Percentiles rank a stretch among this genome's conserved stretches.
phyloP scores from a whole-genome alignment of 2,329 filamentous ascomycete genomes.

The Pochonia chlamydosporia region DNA sequence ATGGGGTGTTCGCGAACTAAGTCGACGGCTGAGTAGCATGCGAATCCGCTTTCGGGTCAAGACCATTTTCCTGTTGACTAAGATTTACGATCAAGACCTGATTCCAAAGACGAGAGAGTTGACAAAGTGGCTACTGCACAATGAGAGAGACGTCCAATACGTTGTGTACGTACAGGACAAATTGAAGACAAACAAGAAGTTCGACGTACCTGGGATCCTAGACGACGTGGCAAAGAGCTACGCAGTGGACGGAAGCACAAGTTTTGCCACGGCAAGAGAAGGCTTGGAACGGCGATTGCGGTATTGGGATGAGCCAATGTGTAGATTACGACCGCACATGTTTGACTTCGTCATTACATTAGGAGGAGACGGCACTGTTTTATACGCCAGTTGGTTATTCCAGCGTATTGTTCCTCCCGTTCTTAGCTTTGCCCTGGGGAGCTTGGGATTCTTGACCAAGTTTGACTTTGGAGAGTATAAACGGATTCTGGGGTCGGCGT shows the following conservation, averaged over 20 bases:
- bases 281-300: slow-evolving; percentile 51
- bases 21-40: slow-evolving; percentile 77
- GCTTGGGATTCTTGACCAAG: slow-evolving; percentile 90
- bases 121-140: slow-evolving; percentile 72
- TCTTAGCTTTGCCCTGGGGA: slow-evolving; percentile 84
- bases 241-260: slow-evolving; percentile 26
- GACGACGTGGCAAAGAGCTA: slow-evolving; percentile 49
- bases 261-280: slow-evolving; percentile 26
- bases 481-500: slow-evolving; percentile 63
- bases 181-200: slow-evolving; percentile 63
- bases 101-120: slow-evolving; percentile 73
- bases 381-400: slow-evolving; percentile 96
- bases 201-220: slow-evolving; percentile 66
- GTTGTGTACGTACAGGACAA: slow-evolving; percentile 79
- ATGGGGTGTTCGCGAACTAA: slow-evolving; percentile 87
- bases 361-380: slow-evolving; percentile 91
- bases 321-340: slow-evolving; percentile 68
- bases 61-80: slow-evolving; percentile 83
- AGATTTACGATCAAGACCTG: slow-evolving; percentile 79
- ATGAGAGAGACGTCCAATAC: slow-evolving; percentile 61
- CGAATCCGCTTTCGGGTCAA: slow-evolving; percentile 75
- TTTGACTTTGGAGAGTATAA: slow-evolving; percentile 81
- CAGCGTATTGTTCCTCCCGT: slow-evolving; percentile 92
- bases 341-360: slow-evolving; percentile 94
- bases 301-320: slow-evolving; percentile 81